Conservation (phyloP, 805 yeast species). For the Kurtzmaniella fragi region DNA sequence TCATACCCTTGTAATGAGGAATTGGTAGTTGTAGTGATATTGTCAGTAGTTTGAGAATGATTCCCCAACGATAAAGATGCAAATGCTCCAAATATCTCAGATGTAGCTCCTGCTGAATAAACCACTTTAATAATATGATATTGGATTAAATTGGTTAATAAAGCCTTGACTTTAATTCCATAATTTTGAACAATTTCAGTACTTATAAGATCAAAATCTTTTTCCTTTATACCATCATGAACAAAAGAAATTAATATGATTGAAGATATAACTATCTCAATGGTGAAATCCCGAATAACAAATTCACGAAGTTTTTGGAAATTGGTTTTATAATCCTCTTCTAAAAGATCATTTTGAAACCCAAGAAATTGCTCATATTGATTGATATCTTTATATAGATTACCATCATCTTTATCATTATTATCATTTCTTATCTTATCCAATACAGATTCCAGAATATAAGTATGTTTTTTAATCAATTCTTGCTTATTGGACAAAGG, state of each 20-base stretch:
- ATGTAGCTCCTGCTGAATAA: slow-evolving; percentile 6
- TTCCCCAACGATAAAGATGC: slow-evolving; percentile 8
- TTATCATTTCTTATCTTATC: slow-evolving; percentile 31
- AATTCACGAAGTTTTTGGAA: slow-evolving; percentile 32
- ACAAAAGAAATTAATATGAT: slow-evolving; percentile 56
- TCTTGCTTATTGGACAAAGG: slow-evolving; percentile 63
- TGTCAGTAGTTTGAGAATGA: slow-evolving; percentile 8
- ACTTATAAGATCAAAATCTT: slow-evolving; percentile 53
- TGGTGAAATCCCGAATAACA: slow-evolving; percentile 27
- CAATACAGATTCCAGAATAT: slow-evolving; percentile 63
- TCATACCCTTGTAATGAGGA: slow-evolving; percentile 11
- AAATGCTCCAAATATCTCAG: slow-evolving; percentile 18
- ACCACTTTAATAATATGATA: slow-evolving; percentile 42
- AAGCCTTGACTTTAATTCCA: slow-evolving; percentile 51
- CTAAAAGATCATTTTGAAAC: slow-evolving; percentile 67
- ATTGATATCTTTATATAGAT: background rate
- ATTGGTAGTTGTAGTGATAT: slow-evolving; percentile 2
- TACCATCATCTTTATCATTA: too few species aligned
- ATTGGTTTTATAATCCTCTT: slow-evolving; percentile 31
- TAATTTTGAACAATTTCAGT: slow-evolving; percentile 55
- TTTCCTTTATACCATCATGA: slow-evolving; percentile 63
- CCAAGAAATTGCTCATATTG: slow-evolving; percentile 46
- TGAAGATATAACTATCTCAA: slow-evolving; percentile 45
- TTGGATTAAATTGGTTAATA: slow-evolving; percentile 45
- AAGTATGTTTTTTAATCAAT: slow-evolving; percentile 66